Evolutionary conservation across 1,139 yeast genomes (phyloP).

Genomic region (Hyphopichia wangnamkhiaoensis): DNA sequence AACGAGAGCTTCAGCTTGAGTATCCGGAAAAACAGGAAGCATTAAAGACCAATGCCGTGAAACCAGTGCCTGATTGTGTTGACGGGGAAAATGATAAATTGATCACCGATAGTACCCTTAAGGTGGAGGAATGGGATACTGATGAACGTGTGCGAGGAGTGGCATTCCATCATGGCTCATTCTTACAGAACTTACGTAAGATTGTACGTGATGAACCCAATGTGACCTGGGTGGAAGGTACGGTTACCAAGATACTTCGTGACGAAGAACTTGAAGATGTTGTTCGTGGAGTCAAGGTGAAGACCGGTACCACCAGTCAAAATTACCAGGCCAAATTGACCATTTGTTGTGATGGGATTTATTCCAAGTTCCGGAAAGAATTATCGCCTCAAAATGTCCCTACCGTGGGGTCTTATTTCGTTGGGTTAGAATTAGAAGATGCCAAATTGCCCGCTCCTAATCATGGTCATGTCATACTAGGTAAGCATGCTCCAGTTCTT

Average conservation of each 20-base stretch:
- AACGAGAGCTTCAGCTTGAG: constrained; percentile 56
- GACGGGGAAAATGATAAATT: constrained; percentile 57
- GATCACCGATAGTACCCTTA: constrained; percentile 49
- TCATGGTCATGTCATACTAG: constrained; percentile 90
- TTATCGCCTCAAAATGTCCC: constrained; percentile 61
- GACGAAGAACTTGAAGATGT: constrained; percentile 48
- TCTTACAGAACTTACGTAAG: constrained; percentile 72
- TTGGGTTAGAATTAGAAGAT: constrained; percentile 74
- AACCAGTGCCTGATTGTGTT: constrained; percentile 57
- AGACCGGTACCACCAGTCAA: constrained; percentile 19
- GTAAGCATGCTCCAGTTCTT: constrained; percentile 83
- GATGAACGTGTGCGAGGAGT: constrained; percentile 71
- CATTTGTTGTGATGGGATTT: constrained; percentile 90
- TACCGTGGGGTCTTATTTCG: constrained; percentile 75
- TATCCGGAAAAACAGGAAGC: constrained; percentile 68
- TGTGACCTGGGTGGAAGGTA: constrained; percentile 79
- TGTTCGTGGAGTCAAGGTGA: constrained; percentile 69
- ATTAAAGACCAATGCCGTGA: constrained; percentile 40
- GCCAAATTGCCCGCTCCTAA: constrained; percentile 70
- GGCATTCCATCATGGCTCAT: constrained; percentile 90
- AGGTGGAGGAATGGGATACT: constrained; percentile 56
- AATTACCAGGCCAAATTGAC: constrained; percentile 63
- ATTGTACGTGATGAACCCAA: constrained; percentile 69
- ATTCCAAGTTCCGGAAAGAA: constrained; percentile 85
- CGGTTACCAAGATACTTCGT: constrained; percentile 64